These are phyloP conservation scores for Penicillium sp. DNA, from an alignment of 2,329 filamentous ascomycete genomes.

Conservation along the genomic window DNA sequence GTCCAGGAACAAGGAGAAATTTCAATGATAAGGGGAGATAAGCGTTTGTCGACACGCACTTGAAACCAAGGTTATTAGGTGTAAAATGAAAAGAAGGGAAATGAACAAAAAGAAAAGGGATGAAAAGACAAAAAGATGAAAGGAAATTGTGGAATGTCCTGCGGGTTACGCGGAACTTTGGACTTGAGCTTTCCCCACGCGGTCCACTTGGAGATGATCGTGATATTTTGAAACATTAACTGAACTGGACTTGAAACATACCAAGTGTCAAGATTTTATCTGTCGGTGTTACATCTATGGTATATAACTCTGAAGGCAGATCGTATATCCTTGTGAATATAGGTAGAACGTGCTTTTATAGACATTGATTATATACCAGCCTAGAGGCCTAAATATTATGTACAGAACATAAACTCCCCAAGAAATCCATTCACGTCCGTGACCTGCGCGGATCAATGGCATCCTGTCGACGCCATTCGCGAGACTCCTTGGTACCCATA, in stretches of 20 bases:
- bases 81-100: neutral
- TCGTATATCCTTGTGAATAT: neutral
- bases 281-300: neutral
- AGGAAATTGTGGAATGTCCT: slow-evolving; percentile 5
- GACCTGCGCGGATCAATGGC: slow-evolving; percentile 76
- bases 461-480: slow-evolving; percentile 77
- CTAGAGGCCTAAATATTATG: slow-evolving; percentile 15
- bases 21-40: neutral
- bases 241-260: neutral
- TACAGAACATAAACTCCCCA: slow-evolving; percentile 12
- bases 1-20: neutral
- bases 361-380: slow-evolving; percentile 14
- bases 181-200: slow-evolving; percentile 19
- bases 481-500: slow-evolving; percentile 85
- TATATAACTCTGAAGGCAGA: neutral
- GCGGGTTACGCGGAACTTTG: slow-evolving; percentile 21
- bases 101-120: neutral
- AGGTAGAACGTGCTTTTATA: neutral
- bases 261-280: neutral
- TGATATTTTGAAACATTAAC: neutral
- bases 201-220: slow-evolving; percentile 7
- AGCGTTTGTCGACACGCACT: neutral
- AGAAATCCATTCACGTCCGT: slow-evolving; percentile 42
- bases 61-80: neutral
- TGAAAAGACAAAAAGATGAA: neutral